These are phyloP conservation scores for Acaromyces ingoldii DNA, from an alignment of 1,284 basidiomycete genomes.

Conservation along the genomic window DNA sequence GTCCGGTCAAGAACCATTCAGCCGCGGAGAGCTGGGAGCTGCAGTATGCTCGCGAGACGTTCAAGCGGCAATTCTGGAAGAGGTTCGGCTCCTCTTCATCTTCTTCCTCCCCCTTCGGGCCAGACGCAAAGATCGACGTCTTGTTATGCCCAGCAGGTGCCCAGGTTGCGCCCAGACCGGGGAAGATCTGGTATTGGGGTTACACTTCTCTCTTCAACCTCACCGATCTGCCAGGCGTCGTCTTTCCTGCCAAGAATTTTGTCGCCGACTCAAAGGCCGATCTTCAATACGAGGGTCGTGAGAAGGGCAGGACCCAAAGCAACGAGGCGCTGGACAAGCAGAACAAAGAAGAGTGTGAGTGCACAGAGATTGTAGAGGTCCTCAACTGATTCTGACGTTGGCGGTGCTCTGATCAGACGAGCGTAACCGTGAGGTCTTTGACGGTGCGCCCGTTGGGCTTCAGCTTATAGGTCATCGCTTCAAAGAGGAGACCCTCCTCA, in stretches of 20 bases:
- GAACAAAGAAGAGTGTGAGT: conserved; percentile 4
- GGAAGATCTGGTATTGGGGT: conserved; percentile 23
- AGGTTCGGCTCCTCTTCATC: too few species aligned
- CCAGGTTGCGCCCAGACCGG: conserved; percentile 20
- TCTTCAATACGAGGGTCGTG: conserved; percentile 20
- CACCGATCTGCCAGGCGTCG: conserved; percentile 25
- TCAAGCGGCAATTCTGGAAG: conserved; percentile 3
- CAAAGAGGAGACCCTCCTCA: conserved; percentile 16
- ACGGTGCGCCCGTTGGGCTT: conserved; percentile 25
- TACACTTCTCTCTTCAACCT: conserved; percentile 36
- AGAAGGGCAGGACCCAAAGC: background rate
- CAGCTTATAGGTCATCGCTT: conserved; percentile 25
- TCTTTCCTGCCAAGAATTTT: conserved; percentile 21
- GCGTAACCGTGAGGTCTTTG: conserved; percentile 19
- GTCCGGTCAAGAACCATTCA: conserved; percentile 18
- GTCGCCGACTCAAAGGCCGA: conserved; percentile 4
- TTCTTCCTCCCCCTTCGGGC: too few species aligned
- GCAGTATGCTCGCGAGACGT: conserved; percentile 4
- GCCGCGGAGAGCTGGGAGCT: conserved; percentile 15
- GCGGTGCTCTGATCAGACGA: conserved; percentile 11
- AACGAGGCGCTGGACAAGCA: background rate
- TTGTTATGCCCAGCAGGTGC: conserved; percentile 22
- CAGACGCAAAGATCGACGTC: conserved; percentile 14
- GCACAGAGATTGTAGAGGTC: background rate
- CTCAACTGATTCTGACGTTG: background rate